These are phyloP conservation scores for Claviceps sp. DNA, from an alignment of 2,329 filamentous ascomycete genomes.

Conservation along the genomic window DNA sequence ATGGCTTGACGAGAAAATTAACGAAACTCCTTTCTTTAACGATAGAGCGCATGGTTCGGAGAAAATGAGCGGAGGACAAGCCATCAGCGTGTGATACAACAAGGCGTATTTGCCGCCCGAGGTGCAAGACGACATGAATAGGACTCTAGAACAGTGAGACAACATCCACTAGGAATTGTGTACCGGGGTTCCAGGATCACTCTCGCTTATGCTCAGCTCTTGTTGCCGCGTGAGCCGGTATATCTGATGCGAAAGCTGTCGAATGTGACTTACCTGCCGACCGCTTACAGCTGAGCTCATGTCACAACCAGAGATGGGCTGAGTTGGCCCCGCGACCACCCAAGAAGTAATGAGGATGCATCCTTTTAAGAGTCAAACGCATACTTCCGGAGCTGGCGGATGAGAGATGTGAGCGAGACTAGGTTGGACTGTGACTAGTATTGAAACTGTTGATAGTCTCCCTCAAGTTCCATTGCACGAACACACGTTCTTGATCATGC, in stretches of 20 bases:
- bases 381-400: slow-evolving; percentile 12
- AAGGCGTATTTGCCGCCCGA: too few relatives aligned
- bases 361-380: slow-evolving; percentile 14
- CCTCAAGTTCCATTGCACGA: slow-evolving; percentile 29
- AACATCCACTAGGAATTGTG: too few relatives aligned
- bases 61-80: too few relatives aligned
- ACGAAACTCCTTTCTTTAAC: too few relatives aligned
- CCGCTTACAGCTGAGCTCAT: slow-evolving; percentile 13
- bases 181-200: too few relatives aligned
- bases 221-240: slow-evolving; percentile 35
- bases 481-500: background rate
- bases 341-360: slow-evolving; percentile 15
- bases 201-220: slow-evolving; percentile 25
- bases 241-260: slow-evolving; percentile 27
- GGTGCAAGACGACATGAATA: too few relatives aligned
- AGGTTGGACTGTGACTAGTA: slow-evolving; percentile 14
- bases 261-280: slow-evolving; percentile 13
- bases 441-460: slow-evolving; percentile 31
- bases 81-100: too few relatives aligned
- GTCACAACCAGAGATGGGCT: slow-evolving; percentile 12
- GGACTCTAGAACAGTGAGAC: too few relatives aligned
- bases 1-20: too few relatives aligned
- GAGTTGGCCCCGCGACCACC: slow-evolving; percentile 28
- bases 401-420: slow-evolving; percentile 12
- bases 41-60: too few relatives aligned